phyloP scores from a whole-genome alignment of 78 protist genomes.

The Dictyostelium firmibasis region DNA sequence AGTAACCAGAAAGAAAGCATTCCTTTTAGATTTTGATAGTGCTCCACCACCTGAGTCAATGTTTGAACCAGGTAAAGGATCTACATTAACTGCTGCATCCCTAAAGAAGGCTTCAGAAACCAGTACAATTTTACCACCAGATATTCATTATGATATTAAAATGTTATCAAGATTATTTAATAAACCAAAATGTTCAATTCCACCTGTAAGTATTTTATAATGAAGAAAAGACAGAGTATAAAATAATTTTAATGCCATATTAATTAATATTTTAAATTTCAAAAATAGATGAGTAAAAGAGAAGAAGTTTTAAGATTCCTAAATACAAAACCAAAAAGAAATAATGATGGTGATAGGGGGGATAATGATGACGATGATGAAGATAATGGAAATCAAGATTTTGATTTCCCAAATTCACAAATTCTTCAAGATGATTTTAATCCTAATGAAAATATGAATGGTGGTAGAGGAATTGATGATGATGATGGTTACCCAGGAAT shows the following conservation, averaged over 20 bases:
- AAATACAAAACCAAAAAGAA: not conserved
- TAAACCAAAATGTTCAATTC: constrained; percentile 79
- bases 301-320: constrained; percentile 15
- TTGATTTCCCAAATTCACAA: constrained; percentile 46
- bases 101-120: constrained; percentile 46
- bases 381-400: not conserved
- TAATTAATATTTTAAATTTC: too few relatives aligned
- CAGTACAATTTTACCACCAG: constrained; percentile 79
- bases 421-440: not conserved
- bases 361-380: not conserved
- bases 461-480: not conserved
- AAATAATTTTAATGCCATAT: too few relatives aligned
- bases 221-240: too few relatives aligned
- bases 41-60: constrained; percentile 45
- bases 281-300: constrained; percentile 64
- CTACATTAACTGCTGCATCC: constrained; percentile 44
- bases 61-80: constrained; percentile 57
- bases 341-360: not conserved
- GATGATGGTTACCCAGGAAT: constrained; percentile 4
- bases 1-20: not conserved
- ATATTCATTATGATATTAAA: constrained; percentile 59
- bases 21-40: constrained; percentile 60
- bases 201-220: constrained; percentile 31
- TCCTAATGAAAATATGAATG: not conserved
- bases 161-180: constrained; percentile 68